phyloP scores from a whole-genome alignment of 1,139 yeast genomes.

The Candida frijolesensis region DNA sequence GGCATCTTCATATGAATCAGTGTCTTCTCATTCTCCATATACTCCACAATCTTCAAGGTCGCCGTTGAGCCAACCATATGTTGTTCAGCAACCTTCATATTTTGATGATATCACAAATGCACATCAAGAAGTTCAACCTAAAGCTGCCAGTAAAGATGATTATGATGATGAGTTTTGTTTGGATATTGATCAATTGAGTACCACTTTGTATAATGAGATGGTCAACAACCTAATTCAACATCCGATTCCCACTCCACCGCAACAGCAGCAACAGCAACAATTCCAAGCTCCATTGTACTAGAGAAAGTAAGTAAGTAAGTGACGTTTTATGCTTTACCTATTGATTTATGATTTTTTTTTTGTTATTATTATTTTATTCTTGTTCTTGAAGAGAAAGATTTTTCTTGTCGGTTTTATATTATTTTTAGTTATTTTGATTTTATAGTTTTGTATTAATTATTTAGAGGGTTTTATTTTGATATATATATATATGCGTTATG shows the following conservation, averaged over 20 bases:
- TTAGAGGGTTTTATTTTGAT: conserved; percentile 2
- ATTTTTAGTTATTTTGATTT: neutral
- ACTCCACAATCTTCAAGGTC: conserved; percentile 17
- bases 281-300: conserved; percentile 4
- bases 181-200: conserved; percentile 46
- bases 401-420: too few species aligned
- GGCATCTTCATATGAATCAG: conserved; percentile 13
- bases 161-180: conserved; percentile 51
- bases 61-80: conserved; percentile 12
- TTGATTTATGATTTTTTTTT: neutral
- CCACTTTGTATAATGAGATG: conserved; percentile 20
- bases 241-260: conserved; percentile 8
- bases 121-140: conserved; percentile 6
- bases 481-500: neutral
- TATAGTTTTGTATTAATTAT: conserved; percentile 2
- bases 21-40: conserved; percentile 14
- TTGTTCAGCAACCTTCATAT: conserved; percentile 10
- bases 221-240: conserved; percentile 19
- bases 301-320: neutral
- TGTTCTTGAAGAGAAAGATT: neutral
- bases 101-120: conserved; percentile 12
- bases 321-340: neutral
- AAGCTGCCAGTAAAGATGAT: conserved; percentile 22
- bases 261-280: conserved; percentile 12
- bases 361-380: neutral